Base-by-base conservation (phyloP, 2,329 filamentous ascomycete genomes). In the Epichloe bromicola region DNA sequence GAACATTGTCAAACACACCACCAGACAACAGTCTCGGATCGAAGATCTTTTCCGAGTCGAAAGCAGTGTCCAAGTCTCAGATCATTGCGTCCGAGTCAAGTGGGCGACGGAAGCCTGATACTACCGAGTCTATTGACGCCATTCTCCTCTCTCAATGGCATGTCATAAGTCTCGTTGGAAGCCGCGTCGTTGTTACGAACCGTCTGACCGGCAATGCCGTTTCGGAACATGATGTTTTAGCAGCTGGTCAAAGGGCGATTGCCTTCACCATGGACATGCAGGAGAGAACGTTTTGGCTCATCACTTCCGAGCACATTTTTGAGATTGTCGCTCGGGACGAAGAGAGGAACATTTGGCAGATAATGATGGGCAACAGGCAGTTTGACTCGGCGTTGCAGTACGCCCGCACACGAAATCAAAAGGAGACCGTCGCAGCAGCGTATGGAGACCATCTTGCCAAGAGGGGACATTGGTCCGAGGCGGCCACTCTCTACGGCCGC, bases 211-310 rank as follows among this genome's bases (percentile, higher is more conserved):
- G 91, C 30, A 80, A 83, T 48, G 74, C 91, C 46, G 85, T 95
- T 2, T 94, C 93, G 59, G 88, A 96, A 63, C 89, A 97, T 66
- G 75, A 83, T 20, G 85, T 98, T 4, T 73, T 97, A 14, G 85
- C 91, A 51, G 77, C 81, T 4, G 86, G 85, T 0, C 86, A 95
- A 59, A 83, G 76, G 59, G 81, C 84, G 4, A 72, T 98, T n/a
- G 89, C 87, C 0, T 77, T 98, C 17, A 84, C 89, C 48, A 83
- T 91, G 8, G 93, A 98, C 66, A 78, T 86, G 54, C 91, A 93
- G 65, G 95, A 96, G 72, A 94, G 91, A 61, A 98, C 93, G 0
- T 96, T 91, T 63, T 98, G 94, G 93, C 76, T 98, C 2, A 95
- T 97, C 62, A 97, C 91, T 0, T 78, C 80, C 0, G 79, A 87